phyloP scores from a whole-genome alignment of 257 asterid species.

The Jaltomata sinuosa region DNA sequence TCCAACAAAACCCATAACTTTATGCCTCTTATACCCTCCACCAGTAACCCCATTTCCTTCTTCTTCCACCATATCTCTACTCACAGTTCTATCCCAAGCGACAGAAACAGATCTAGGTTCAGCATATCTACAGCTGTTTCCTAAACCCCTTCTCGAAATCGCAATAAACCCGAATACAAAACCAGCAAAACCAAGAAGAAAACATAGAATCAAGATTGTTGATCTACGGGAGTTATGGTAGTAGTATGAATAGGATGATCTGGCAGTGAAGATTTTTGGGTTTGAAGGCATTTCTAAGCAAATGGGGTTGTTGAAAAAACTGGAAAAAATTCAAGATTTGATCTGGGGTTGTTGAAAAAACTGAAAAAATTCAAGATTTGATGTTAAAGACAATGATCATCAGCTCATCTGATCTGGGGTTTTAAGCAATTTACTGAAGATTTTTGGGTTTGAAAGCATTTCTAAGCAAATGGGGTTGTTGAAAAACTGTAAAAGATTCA shows the following conservation, averaged over 20 bases:
- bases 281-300: constrained; percentile 54
- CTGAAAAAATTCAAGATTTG: too few relatives aligned
- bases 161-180: constrained; percentile 41
- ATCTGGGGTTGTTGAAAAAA: too few relatives aligned
- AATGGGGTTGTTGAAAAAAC: not conserved
- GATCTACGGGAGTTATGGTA: constrained; percentile 35
- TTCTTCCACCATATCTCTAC: constrained; percentile 12
- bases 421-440: too few relatives aligned
- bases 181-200: constrained; percentile 41
- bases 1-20: constrained; percentile 93
- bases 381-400: too few relatives aligned
- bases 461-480: too few relatives aligned
- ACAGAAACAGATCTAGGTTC: not conserved
- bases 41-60: constrained; percentile 16
- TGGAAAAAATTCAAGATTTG: not conserved
- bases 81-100: constrained; percentile 18
- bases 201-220: constrained; percentile 25
- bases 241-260: constrained; percentile 26
- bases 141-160: constrained; percentile 32
- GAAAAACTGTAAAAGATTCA: too few relatives aligned
- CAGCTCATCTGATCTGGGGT: not conserved
- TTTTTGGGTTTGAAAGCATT: too few relatives aligned
- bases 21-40: constrained; percentile 54
- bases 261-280: constrained; percentile 59
- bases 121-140: constrained; percentile 3